Conservation (phyloP, 169 alveolate species). For the Plasmodium yoelii region DNA sequence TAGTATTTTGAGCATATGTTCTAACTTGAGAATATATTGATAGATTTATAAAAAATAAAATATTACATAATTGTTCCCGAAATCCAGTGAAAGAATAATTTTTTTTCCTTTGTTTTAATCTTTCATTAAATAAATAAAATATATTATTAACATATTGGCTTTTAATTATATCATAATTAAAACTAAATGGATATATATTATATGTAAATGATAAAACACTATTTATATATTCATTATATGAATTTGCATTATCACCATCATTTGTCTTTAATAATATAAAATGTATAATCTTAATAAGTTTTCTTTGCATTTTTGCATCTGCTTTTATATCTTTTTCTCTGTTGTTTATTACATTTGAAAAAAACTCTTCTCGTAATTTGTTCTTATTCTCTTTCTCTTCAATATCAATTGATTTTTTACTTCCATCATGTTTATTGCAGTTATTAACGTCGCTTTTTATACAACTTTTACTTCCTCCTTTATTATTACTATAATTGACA, state of each 20-base stretch:
- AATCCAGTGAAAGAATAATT: slow-evolving; percentile 47
- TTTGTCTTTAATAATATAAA: slow-evolving; percentile 50
- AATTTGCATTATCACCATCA: slow-evolving; percentile 39
- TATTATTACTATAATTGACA: background rate
- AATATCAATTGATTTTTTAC: background rate
- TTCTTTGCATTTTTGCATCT: slow-evolving; percentile 70
- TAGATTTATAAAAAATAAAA: slow-evolving; percentile 56
- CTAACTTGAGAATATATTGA: slow-evolving; percentile 73
- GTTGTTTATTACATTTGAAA: slow-evolving; percentile 36
- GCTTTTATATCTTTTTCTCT: slow-evolving; percentile 58
- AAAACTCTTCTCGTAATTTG: slow-evolving; percentile 45
- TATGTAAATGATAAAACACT: slow-evolving; percentile 58
- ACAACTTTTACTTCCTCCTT: background rate
- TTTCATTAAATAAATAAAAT: slow-evolving; percentile 50
- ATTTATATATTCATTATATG: slow-evolving; percentile 68
- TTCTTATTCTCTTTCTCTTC: slow-evolving; percentile 14
- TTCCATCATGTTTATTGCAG: slow-evolving; percentile 1
- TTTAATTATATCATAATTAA: slow-evolving; percentile 60
- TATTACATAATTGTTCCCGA: slow-evolving; percentile 64
- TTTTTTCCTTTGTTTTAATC: slow-evolving; percentile 65
- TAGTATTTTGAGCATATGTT: slow-evolving; percentile 70
- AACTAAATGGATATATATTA: slow-evolving; percentile 70
- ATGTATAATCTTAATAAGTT: slow-evolving; percentile 54
- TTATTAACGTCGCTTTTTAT: background rate
- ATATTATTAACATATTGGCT: slow-evolving; percentile 66